Evolutionary conservation across 371 early-diverging fungal genomes (phyloP).

Genomic region (Rhizomucor pusillus): DNA sequence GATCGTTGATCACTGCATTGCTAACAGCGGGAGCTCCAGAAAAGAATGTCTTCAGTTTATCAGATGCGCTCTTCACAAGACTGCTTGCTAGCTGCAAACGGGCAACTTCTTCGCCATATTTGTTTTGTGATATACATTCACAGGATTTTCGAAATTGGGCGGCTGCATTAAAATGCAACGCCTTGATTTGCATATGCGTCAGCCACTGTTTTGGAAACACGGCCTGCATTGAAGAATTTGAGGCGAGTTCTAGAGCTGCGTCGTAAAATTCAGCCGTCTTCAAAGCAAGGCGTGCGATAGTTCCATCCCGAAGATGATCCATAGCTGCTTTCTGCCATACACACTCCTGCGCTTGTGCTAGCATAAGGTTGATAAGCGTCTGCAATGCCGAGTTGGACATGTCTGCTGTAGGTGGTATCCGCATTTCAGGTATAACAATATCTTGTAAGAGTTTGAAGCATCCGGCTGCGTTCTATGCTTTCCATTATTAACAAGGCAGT

Average conservation of each 20-base stretch:
- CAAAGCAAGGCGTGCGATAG: constrained; percentile 73
- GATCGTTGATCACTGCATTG: constrained; percentile 33
- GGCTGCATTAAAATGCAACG: constrained; percentile 67
- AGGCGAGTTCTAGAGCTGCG: constrained; percentile 59
- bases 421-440: constrained; percentile 54
- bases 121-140: constrained; percentile 66
- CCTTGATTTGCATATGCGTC: constrained; percentile 66
- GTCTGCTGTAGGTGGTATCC: constrained; percentile 55
- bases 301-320: constrained; percentile 74
- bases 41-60: constrained; percentile 20
- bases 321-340: constrained; percentile 79
- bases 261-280: constrained; percentile 73
- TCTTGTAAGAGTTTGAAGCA: constrained; percentile 64
- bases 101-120: constrained; percentile 85
- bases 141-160: constrained; percentile 75
- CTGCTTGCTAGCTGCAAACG: constrained; percentile 63
- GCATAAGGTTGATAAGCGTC: constrained; percentile 69
- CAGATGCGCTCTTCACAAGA: constrained; percentile 34
- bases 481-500: not conserved
- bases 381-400: constrained; percentile 59
- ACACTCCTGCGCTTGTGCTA: constrained; percentile 91
- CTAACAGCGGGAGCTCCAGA: constrained; percentile 15
- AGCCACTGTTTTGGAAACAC: constrained; percentile 55
- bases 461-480: constrained; percentile 73
- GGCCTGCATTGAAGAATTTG: constrained; percentile 46